Evolutionary conservation across 768 basidiomycete species (phyloP), one percentile per base, ranked within the genome.

Genomic region (Podaxis carcinomalis): DNA sequence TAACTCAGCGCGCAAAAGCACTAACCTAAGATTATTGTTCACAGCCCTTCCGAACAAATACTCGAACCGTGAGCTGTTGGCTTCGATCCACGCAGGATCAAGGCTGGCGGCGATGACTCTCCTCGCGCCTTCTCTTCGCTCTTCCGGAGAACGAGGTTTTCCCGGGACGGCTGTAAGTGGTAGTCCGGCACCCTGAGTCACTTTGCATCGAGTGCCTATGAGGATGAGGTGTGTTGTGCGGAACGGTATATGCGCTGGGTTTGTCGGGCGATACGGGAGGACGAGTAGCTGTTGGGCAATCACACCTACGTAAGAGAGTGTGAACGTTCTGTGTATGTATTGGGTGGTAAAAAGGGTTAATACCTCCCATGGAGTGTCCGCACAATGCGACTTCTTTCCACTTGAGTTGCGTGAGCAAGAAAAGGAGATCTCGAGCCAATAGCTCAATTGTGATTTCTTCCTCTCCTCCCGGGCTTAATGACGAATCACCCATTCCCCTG

Each of bases 351-450:
- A 27, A 36, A 54, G 23, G 32, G 28, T 5, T 23, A 13, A 63
- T 63, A 80, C 81, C 81, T 57, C 81, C 81, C 81, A 83, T 81
- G 1, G 81, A 83, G 67, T 76, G 81, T 3, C 80, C 81, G 56
- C 80, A 79, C 6, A 83, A 63, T 6, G 76, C 70, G 27, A 83
- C 60, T 51, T 78, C 67, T 56, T 70, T 74, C 79, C 80, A 82
- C 16, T 69, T 65, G 16, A 83, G 62, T 51, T 66, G 63, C 19
- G 68, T 61, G 9, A 82, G 63, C n/a, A 83, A 73, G 47, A 65
- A 68, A 7, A 75, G 67, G 37, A 83, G 68, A 63, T 83, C 81
- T 42, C 78, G 72, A 25, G 81, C 80, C 63, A 81, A 68, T 39
- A 74, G 64, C 60, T 80, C 79, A 16, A 82, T 75, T 14, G 78